phyloP scores from a whole-genome alignment of 805 yeast species.

The Yarrowia porcina region DNA sequence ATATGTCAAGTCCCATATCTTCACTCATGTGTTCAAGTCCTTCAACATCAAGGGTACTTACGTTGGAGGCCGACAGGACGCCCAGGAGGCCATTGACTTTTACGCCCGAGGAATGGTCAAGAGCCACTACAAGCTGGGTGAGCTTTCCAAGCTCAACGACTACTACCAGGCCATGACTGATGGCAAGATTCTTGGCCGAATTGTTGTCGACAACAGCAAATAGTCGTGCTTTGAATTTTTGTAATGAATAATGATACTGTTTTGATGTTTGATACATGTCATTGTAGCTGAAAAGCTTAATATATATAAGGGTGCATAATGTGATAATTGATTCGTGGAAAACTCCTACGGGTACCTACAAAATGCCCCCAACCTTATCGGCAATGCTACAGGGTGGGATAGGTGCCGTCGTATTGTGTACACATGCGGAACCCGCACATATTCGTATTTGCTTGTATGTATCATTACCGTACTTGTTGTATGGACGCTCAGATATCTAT shows the following conservation, averaged over 20 bases:
- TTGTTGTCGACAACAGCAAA: constrained; percentile 74
- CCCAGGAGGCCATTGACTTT: constrained; percentile 76
- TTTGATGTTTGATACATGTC: neutral
- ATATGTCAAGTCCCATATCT: constrained; percentile 63
- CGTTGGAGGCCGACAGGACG: constrained; percentile 86
- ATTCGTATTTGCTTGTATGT: too few species aligned
- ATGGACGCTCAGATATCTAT: too few species aligned
- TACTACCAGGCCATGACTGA: constrained; percentile 75
- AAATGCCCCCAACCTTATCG: neutral
- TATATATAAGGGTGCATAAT: neutral
- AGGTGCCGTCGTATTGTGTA: too few species aligned
- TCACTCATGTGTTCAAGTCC: constrained; percentile 69
- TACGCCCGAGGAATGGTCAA: constrained; percentile 66
- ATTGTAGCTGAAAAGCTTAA: neutral
- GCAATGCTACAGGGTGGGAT: too few species aligned
- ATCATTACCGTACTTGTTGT: too few species aligned
- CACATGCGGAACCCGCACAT: too few species aligned
- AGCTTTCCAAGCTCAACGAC: constrained; percentile 63
- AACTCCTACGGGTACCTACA: neutral
- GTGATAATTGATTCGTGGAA: neutral
- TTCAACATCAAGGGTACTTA: constrained; percentile 74
- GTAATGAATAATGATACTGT: neutral
- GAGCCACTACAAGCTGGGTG: constrained; percentile 72
- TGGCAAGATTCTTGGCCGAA: constrained; percentile 84
- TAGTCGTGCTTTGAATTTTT: constrained; percentile 35